Conservation (phyloP, 139 green algal species). For the Chlamydomonas sphaeroides region DNA sequence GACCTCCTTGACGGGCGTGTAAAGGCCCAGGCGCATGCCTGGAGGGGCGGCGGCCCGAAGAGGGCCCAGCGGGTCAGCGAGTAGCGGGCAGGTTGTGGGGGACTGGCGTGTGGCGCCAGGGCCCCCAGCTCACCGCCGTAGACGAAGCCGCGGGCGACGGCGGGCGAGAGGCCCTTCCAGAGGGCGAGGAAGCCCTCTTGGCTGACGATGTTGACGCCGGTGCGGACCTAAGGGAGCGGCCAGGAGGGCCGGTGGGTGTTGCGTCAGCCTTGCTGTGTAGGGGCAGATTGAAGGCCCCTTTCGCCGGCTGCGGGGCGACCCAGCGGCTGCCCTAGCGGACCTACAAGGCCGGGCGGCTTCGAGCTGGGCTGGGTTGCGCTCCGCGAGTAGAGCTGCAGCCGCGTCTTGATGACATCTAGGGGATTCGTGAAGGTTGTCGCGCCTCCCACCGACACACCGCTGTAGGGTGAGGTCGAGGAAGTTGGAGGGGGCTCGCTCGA, state of each 20-base stretch:
- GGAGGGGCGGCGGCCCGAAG: not conserved
- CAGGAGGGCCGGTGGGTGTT: not conserved
- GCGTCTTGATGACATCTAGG: slow-evolving; percentile 52
- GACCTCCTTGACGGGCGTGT: slow-evolving; percentile 71
- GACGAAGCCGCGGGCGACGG: slow-evolving; percentile 64
- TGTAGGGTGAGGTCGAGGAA: slow-evolving; percentile 36
- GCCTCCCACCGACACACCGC: slow-evolving; percentile 29
- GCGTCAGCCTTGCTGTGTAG: too few relatives aligned
- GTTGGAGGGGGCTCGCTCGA: not conserved
- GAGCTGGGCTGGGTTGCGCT: not conserved
- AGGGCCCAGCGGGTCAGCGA: not conserved
- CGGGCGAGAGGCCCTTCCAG: slow-evolving; percentile 65
- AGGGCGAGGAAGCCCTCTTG: slow-evolving; percentile 65
- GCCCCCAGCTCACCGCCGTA: slow-evolving; percentile 60
- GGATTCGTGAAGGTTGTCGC: slow-evolving; percentile 53
- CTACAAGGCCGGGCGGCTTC: slow-evolving; percentile 26
- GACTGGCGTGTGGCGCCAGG: not conserved
- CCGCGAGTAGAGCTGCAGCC: slow-evolving; percentile 37
- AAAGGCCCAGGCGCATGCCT: slow-evolving; percentile 85
- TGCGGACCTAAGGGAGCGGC: slow-evolving; percentile 25
- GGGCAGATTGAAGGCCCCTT: not conserved
- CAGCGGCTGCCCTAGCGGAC: not conserved
- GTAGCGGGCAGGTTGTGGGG: not conserved
- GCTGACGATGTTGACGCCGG: slow-evolving; percentile 39
- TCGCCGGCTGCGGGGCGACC: not conserved